Evolutionary conservation across 768 basidiomycete genomes (phyloP).

Genomic region (Panaeolus cyanescens): DNA sequence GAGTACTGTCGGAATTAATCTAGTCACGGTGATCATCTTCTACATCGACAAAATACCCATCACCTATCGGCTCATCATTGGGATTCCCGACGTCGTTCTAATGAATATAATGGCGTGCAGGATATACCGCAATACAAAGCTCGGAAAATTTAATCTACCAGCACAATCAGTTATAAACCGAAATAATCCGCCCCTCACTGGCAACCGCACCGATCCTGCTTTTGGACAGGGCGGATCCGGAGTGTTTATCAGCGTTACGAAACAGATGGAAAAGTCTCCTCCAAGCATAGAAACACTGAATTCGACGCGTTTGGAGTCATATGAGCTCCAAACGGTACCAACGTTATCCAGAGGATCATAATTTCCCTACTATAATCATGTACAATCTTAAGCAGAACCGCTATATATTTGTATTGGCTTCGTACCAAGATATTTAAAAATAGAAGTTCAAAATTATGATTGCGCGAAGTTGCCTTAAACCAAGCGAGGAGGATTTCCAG

Average conservation of each 20-base stretch:
- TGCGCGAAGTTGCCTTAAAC: too few species aligned
- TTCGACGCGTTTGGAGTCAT: neutral
- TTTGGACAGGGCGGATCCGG: too few species aligned
- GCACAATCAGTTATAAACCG: neutral
- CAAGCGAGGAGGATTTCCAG: too few species aligned
- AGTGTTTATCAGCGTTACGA: neutral
- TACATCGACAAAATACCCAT: constrained; percentile 6
- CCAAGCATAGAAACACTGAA: neutral
- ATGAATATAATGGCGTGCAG: constrained; percentile 18
- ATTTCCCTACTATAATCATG: too few species aligned
- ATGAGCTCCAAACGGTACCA: neutral
- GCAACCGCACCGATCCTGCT: too few species aligned
- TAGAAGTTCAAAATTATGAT: too few species aligned
- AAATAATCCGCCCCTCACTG: neutral
- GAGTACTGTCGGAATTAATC: constrained; percentile 11
- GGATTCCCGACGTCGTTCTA: constrained; percentile 10
- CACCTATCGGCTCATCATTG: constrained; percentile 9
- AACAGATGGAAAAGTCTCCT: neutral
- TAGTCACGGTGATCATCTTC: constrained; percentile 6
- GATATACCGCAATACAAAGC: constrained; percentile 14
- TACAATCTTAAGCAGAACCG: too few species aligned
- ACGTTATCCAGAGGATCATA: neutral
- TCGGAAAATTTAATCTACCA: constrained; percentile 5
- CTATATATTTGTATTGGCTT: too few species aligned
- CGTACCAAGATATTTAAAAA: too few species aligned